These are phyloP conservation scores for Pyrus bretschneideri DNA, from an alignment of 306 rosid genomes.

Conservation along the genomic window DNA sequence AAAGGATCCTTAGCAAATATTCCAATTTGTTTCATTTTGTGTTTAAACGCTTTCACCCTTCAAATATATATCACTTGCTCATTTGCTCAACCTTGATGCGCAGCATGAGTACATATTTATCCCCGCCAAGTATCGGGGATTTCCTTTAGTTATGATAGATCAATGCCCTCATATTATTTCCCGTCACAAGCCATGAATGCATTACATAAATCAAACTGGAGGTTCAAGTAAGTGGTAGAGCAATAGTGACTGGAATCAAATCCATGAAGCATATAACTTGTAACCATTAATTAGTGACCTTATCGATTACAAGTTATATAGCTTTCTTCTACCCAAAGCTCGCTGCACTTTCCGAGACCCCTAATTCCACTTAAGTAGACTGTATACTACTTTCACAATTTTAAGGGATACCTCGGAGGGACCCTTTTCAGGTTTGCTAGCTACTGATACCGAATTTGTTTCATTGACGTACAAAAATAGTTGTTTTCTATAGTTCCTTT, in stretches of 20 bases:
- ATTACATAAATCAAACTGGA: neutral
- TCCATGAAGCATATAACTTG: neutral
- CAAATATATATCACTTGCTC: neutral
- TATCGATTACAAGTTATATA: slow-evolving; percentile 37
- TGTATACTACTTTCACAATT: slow-evolving; percentile 82
- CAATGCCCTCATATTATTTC: neutral
- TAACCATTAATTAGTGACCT: neutral
- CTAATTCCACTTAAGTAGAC: slow-evolving; percentile 80
- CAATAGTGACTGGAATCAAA: neutral
- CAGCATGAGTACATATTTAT: neutral
- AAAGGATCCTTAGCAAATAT: too few relatives aligned
- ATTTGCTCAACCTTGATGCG: neutral
- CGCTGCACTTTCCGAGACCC: slow-evolving; percentile 64
- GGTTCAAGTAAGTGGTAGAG: too few relatives aligned
- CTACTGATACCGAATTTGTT: neutral
- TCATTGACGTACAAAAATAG: neutral
- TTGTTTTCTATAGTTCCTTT: neutral
- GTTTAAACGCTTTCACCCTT: neutral
- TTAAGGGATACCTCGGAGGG: slow-evolving; percentile 83
- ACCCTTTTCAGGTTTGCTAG: slow-evolving; percentile 67
- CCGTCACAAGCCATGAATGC: neutral
- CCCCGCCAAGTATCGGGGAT: neutral
- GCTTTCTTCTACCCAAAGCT: slow-evolving; percentile 89
- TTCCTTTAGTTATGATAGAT: neutral
- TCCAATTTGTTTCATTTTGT: too few relatives aligned